phyloP scores from a whole-genome alignment of 345 rosid genomes.

The Heritiera littoralis region DNA sequence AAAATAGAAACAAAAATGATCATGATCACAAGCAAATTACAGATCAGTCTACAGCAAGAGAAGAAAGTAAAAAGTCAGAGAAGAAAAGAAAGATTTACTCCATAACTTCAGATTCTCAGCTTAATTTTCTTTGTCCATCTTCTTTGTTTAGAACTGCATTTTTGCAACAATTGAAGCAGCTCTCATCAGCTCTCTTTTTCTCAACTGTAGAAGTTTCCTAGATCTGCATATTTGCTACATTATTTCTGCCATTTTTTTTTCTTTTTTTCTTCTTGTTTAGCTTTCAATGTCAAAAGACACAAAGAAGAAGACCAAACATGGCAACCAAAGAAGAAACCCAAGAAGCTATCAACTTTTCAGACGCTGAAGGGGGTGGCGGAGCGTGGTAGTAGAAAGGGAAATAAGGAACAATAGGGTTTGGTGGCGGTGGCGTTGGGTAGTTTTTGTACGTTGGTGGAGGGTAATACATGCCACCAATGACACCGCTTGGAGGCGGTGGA shows the following conservation, averaged over 20 bases:
- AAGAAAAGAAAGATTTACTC: conserved; percentile 8
- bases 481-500: conserved; percentile 52
- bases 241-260: conserved; percentile 25
- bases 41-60: conserved; percentile 12
- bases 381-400: conserved; percentile 79
- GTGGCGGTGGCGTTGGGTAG: conserved; percentile 74
- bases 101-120: not conserved
- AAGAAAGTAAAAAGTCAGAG: not conserved
- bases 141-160: not conserved
- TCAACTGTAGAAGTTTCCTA: conserved; percentile 11
- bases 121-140: not conserved
- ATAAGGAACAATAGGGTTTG: conserved; percentile 95
- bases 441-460: conserved; percentile 55
- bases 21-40: conserved; percentile 31
- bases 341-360: conserved; percentile 24
- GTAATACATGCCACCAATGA: conserved; percentile 45
- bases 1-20: conserved; percentile 26
- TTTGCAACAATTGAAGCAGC: not conserved
- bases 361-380: conserved; percentile 53
- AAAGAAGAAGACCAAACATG: conserved; percentile 27
- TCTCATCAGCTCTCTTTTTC: not conserved
- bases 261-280: not conserved
- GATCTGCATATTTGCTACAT: conserved; percentile 47
- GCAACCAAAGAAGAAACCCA: conserved; percentile 9
- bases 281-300: conserved; percentile 26